Evolutionary conservation across 1,284 basidiomycete genomes (phyloP).

Genomic region (Lentinula novae-zelandiae): DNA sequence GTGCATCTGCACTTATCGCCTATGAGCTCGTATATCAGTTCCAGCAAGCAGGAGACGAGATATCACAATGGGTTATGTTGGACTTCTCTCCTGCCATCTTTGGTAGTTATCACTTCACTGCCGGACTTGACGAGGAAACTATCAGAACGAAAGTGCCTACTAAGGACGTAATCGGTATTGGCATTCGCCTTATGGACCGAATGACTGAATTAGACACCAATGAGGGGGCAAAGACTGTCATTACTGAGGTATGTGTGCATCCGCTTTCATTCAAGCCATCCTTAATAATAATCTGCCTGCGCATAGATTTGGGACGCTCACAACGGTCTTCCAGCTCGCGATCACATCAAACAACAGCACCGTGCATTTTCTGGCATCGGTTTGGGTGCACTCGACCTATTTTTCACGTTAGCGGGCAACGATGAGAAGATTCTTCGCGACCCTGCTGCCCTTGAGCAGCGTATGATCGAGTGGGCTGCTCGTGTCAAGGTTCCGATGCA

Average conservation of each 20-base stretch:
- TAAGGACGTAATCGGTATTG: not conserved
- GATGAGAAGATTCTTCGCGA: slow-evolving; percentile 1
- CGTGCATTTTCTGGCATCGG: slow-evolving; percentile 1
- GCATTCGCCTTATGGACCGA: not conserved
- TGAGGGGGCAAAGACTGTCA: slow-evolving; percentile 1
- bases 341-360: not conserved
- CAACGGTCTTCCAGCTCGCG: not conserved
- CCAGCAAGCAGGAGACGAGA: slow-evolving; percentile 3
- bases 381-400: not conserved
- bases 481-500: slow-evolving; percentile 3
- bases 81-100: slow-evolving; percentile 8
- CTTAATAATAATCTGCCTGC: not conserved
- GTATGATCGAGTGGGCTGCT: slow-evolving; percentile 5
- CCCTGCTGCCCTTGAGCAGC: slow-evolving; percentile 2
- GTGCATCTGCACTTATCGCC: slow-evolving; percentile 1
- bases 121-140: not conserved
- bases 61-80: slow-evolving; percentile 4
- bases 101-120: slow-evolving; percentile 3
- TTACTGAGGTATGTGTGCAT: not conserved
- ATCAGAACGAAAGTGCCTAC: not conserved
- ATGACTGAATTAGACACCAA: slow-evolving; percentile 6
- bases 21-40: slow-evolving; percentile 3
- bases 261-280: not conserved
- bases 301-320: slow-evolving; percentile 7
- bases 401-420: not conserved